These are phyloP conservation scores for Ophiosphaerella herpotricha DNA, from an alignment of 2,329 filamentous ascomycete genomes.

Conservation along the genomic window DNA sequence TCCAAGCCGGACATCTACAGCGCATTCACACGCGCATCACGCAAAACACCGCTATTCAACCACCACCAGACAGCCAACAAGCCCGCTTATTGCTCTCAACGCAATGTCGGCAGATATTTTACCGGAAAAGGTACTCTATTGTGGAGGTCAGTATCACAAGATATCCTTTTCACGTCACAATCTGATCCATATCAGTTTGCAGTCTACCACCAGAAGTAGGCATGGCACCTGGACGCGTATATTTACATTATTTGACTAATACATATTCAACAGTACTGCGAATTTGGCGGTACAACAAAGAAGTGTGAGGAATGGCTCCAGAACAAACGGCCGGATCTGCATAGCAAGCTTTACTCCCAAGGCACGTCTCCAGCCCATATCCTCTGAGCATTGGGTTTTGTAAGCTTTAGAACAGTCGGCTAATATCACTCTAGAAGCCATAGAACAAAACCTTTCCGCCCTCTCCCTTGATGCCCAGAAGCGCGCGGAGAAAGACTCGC, in stretches of 20 bases:
- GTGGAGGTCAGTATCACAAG: conserved; percentile 55
- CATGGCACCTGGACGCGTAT: conserved; percentile 37
- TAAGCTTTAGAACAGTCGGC: neutral
- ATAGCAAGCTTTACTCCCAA: conserved; percentile 81
- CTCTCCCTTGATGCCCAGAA: conserved; percentile 92
- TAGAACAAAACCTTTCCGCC: conserved; percentile 81
- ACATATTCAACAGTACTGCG: conserved; percentile 77
- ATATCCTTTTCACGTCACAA: neutral
- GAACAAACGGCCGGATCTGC: conserved; percentile 72
- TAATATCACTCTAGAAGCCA: conserved; percentile 53
- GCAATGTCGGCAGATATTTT: conserved; percentile 44
- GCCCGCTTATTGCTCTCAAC: neutral
- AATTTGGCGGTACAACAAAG: conserved; percentile 94
- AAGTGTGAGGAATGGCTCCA: conserved; percentile 98
- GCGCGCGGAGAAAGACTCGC: conserved; percentile 91
- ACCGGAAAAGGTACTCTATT: conserved; percentile 63
- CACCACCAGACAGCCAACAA: neutral
- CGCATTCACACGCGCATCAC: conserved; percentile 3
- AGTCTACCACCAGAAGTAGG: conserved; percentile 69
- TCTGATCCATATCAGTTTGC: conserved; percentile 58
- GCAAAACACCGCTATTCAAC: neutral
- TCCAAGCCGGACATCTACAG: conserved; percentile 12
- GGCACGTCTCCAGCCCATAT: conserved; percentile 57
- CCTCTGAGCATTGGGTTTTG: neutral
- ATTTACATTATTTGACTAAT: conserved; percentile 11